Evolutionary conservation across 1,284 basidiomycete species (phyloP).

Genomic region (Phlebopus sp.): DNA sequence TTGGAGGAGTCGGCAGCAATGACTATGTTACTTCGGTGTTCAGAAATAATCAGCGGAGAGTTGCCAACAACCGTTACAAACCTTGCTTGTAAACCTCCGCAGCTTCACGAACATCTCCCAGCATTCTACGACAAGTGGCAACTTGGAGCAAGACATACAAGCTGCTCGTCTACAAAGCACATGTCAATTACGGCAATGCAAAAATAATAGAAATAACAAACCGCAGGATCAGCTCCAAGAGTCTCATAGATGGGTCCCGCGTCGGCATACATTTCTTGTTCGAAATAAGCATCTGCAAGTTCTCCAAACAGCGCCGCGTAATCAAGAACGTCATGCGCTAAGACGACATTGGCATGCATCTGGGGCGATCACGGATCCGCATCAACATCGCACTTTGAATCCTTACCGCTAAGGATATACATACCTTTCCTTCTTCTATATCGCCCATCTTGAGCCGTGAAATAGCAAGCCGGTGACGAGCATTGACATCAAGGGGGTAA

Average conservation of each 20-base stretch:
- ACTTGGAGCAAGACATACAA: slow-evolving; percentile 67
- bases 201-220: slow-evolving; percentile 27
- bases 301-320: slow-evolving; percentile 80
- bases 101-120: slow-evolving; percentile 72
- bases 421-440: slow-evolving; percentile 77
- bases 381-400: not conserved
- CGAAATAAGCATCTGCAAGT: slow-evolving; percentile 83
- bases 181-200: not conserved
- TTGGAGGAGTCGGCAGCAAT: slow-evolving; percentile 70
- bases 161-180: slow-evolving; percentile 54
- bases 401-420: slow-evolving; percentile 16
- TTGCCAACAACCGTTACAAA: slow-evolving; percentile 32
- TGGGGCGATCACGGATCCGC: not conserved
- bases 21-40: slow-evolving; percentile 44
- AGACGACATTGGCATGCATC: slow-evolving; percentile 71
- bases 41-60: not conserved
- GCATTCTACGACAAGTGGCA: slow-evolving; percentile 55
- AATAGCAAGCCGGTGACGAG: slow-evolving; percentile 84
- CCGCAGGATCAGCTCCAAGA: slow-evolving; percentile 69
- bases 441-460: slow-evolving; percentile 83
- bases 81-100: slow-evolving; percentile 82
- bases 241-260: slow-evolving; percentile 78
- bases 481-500: slow-evolving; percentile 74
- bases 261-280: slow-evolving; percentile 67
- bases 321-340: slow-evolving; percentile 68